These are phyloP conservation scores for Diplogelasinospora grovesii DNA, from an alignment of 495 filamentous ascomycete species.

Conservation along the genomic window DNA sequence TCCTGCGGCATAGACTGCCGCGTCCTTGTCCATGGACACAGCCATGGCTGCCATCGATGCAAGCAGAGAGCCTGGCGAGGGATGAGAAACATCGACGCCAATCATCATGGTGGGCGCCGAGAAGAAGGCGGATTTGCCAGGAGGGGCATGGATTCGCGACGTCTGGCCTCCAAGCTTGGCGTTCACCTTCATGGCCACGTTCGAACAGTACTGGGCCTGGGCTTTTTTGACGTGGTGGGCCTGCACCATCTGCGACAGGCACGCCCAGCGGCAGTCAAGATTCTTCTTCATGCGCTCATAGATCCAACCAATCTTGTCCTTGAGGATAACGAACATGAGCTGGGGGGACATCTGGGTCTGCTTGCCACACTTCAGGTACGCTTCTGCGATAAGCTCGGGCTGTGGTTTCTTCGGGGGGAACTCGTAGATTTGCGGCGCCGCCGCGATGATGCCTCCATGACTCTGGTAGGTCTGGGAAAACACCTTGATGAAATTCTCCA, in stretches of 20 bases:
- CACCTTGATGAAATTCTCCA: conserved; percentile 49
- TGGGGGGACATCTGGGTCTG: conserved; percentile 47
- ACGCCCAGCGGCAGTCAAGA: conserved; percentile 71
- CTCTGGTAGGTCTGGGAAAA: conserved; percentile 56
- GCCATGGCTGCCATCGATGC: conserved; percentile 86
- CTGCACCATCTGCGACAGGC: conserved; percentile 68
- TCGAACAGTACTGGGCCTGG: conserved; percentile 73
- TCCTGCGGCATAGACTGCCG: conserved; percentile 64
- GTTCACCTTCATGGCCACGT: conserved; percentile 91
- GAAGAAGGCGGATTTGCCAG: conserved; percentile 36
- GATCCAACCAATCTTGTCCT: conserved; percentile 52
- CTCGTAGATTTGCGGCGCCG: conserved; percentile 26
- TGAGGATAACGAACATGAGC: conserved; percentile 66
- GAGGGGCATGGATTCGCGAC: conserved; percentile 16
- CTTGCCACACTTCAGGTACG: conserved; percentile 11
- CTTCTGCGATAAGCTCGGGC: conserved; percentile 16
- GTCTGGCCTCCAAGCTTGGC: conserved; percentile 88
- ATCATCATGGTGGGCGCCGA: conserved; percentile 61
- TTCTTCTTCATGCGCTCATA: conserved; percentile 80
- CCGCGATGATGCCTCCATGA: conserved; percentile 64
- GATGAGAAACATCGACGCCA: conserved; percentile 86
- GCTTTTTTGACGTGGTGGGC: conserved; percentile 52
- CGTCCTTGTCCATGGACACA: conserved; percentile 64
- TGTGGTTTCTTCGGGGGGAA: neutral
- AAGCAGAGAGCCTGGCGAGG: conserved; percentile 52